Percentiles rank a stretch among this genome's conserved stretches.
Conservation (phyloP, 495 filamentous ascomycete genomes). For the Xylaria curta region DNA sequence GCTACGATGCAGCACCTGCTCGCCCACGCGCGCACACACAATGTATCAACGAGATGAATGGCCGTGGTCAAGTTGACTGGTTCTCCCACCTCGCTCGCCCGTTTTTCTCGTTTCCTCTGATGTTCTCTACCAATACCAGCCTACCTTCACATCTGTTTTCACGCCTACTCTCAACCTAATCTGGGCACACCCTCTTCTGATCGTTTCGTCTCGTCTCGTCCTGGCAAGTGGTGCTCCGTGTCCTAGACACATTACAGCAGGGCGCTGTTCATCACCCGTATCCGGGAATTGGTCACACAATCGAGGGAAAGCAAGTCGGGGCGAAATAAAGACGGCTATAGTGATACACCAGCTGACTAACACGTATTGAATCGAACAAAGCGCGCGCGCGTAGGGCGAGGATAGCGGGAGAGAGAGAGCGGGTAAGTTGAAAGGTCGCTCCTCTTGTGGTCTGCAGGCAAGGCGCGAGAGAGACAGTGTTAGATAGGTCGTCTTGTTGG, state of each 20-base stretch:
- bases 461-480: not conserved
- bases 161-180: not conserved
- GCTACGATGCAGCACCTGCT: not conserved
- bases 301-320: not conserved
- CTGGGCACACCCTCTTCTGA: not conserved
- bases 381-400: constrained; percentile 9
- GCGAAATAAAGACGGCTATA: not conserved
- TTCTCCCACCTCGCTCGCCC: constrained; percentile 1
- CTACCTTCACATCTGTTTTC: not conserved
- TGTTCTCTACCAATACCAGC: not conserved
- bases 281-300: not conserved
- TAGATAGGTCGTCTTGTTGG: constrained; percentile 13
- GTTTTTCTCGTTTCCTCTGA: not conserved
- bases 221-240: constrained; percentile 9
- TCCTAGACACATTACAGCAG: constrained; percentile 18
- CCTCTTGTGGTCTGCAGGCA: not conserved
- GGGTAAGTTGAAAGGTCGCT: not conserved
- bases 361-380: not conserved
- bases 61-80: not conserved
- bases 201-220: constrained; percentile 15
- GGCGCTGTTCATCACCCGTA: constrained; percentile 22
- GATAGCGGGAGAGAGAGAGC: not conserved
- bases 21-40: constrained; percentile 6
- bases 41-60: constrained; percentile 8
- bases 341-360: not conserved